Evolutionary conservation across 768 basidiomycete species (phyloP), one percentile per base, ranked within the genome.

Genomic region (Psilocybe tampanensis): DNA sequence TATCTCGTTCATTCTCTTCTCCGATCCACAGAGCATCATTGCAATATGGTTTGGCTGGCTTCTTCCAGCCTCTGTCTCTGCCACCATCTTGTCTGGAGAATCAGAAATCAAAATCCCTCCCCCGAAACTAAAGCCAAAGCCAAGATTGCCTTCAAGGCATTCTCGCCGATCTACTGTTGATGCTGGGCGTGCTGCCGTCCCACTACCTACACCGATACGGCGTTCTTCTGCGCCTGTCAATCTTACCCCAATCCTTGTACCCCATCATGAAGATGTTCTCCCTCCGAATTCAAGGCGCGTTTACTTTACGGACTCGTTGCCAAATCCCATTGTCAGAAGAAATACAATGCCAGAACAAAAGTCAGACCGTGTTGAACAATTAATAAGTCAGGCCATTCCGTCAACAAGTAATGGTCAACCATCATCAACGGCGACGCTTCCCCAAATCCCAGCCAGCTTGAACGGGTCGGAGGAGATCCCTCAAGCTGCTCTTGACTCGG

Each of bases 11-110:
- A 59, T n/a, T 60, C 47, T 47, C 24, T 45, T 50, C 34, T 49
- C 49, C 52, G 21, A 9, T 47, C 50, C 47, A n/a, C 44, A 80
- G 79, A 80, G 79, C 63, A 62, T 80, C 34, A 63, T 79, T 23
- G 76, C 74, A 43, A 74, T 80, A 50, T 78, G 76, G 71, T 52
- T 79, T 32, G 67, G 70, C 17, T 80, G 78, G 78, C 57, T 77
- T 42, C 47, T 75, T 29, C 76, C 75, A 43, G 52, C 65, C 34
- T 61, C 32, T 26, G 21, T 59, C 19, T 47, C 58, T 17, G 24
- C 58, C 4, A 54, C 59, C 1, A 48, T 56, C 32, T 45, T 45
- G 45, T 8, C 57, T 50, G 49, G 64, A 60, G 41, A 49, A 36
- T 32, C 58, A 45, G 60, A 64, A 53, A 50, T 60, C 43, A 65